phyloP scores from a whole-genome alignment of 805 yeast species.

The Nakazawaea wickerhamii region DNA sequence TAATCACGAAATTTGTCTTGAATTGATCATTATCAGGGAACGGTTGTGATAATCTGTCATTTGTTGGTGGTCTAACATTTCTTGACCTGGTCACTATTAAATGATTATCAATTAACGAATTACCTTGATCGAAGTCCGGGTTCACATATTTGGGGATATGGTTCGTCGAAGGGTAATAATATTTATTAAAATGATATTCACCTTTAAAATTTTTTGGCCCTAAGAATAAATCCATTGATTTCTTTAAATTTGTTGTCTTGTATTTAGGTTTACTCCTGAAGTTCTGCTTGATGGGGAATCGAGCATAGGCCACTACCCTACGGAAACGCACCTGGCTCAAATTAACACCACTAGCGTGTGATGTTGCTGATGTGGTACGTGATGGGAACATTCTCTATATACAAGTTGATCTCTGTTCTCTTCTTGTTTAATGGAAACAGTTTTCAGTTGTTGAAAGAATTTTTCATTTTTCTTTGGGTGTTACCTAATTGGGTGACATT shows the following conservation, averaged over 20 bases:
- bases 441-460: too few relatives aligned
- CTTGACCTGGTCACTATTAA: constrained; percentile 16
- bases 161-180: constrained; percentile 59
- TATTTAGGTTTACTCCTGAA: constrained; percentile 26
- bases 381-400: constrained; percentile 1
- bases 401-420: too few relatives aligned
- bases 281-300: constrained; percentile 39
- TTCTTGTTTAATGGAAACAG: too few relatives aligned
- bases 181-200: constrained; percentile 71
- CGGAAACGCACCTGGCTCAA: constrained; percentile 37
- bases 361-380: background rate
- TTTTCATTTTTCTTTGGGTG: too few relatives aligned
- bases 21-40: constrained; percentile 75
- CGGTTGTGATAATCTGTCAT: constrained; percentile 49
- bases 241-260: constrained; percentile 47
- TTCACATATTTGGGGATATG: constrained; percentile 71
- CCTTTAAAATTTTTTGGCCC: constrained; percentile 86
- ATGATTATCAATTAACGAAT: constrained; percentile 18
- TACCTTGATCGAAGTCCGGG: constrained; percentile 44
- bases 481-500: too few relatives aligned
- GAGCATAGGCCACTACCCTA: constrained; percentile 50
- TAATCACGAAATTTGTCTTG: constrained; percentile 56
- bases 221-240: constrained; percentile 64
- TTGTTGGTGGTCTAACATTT: constrained; percentile 13
- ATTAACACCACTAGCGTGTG: background rate